Evolutionary conservation across 1,284 basidiomycete genomes (phyloP).

Genomic region (Trichosporon ovoides): DNA sequence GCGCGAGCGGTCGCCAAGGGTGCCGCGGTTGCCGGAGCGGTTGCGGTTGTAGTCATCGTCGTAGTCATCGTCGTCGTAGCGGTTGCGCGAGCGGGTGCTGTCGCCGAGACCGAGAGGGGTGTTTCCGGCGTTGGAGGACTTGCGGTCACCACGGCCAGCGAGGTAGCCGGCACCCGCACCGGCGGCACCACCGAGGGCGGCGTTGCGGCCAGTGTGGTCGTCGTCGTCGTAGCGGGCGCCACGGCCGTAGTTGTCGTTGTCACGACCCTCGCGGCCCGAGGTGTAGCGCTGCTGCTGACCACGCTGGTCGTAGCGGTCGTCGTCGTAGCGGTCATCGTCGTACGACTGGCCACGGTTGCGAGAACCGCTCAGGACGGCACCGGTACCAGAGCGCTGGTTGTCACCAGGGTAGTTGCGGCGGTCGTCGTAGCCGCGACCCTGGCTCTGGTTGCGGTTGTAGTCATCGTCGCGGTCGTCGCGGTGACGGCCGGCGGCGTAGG

Average conservation of each 20-base stretch:
- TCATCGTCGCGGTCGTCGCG: background rate
- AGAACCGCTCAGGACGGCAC: background rate
- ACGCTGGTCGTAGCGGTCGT: background rate
- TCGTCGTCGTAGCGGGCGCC: background rate
- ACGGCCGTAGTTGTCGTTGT: background rate
- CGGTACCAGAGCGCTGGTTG: background rate
- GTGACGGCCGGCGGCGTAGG: background rate
- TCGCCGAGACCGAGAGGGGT: background rate
- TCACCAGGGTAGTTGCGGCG: conserved; percentile 1
- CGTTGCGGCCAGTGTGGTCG: conserved; percentile 5
- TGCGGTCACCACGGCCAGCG: too few relatives aligned
- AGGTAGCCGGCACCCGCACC: background rate
- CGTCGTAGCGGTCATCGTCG: background rate
- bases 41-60: conserved; percentile 1
- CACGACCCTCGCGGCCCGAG: background rate
- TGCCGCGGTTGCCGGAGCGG: background rate
- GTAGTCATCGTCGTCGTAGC: background rate
- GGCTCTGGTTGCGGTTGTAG: background rate
- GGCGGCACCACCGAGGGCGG: background rate
- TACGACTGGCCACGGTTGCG: background rate
- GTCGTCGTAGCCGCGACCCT: background rate
- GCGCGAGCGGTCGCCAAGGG: background rate
- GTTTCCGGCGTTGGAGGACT: too few relatives aligned
- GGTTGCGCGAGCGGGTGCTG: background rate
- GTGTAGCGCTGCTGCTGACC: background rate